Evolutionary conservation across 2,329 filamentous ascomycete species (phyloP).

Genomic region (Cladosporium colombiae): DNA sequence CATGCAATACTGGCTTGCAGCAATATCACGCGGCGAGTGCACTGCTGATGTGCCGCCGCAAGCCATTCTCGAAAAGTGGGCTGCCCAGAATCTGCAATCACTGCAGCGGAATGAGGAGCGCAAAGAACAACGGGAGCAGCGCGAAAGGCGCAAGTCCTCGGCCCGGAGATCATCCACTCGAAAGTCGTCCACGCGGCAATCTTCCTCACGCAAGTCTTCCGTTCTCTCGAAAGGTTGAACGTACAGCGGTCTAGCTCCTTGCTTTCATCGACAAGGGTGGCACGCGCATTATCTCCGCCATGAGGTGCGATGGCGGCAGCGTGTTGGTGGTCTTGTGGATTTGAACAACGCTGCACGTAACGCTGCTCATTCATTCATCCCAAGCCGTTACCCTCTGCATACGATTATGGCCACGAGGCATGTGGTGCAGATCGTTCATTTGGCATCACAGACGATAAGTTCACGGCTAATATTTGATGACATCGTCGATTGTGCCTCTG

Average conservation of each 20-base stretch:
- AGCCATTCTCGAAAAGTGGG: slow-evolving; percentile 6
- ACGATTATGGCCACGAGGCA: neutral
- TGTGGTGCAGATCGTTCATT: neutral
- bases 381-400: neutral
- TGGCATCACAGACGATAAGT: neutral
- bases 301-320: neutral
- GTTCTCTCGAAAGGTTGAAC: neutral
- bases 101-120: slow-evolving; percentile 3
- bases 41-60: neutral
- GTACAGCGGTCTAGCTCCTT: neutral
- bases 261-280: neutral
- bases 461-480: neutral
- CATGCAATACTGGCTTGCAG: slow-evolving; percentile 14
- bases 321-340: too few relatives aligned
- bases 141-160: neutral
- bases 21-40: slow-evolving; percentile 7
- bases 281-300: neutral
- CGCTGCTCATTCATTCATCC: neutral
- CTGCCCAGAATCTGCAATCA: neutral
- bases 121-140: neutral
- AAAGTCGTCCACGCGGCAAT: neutral
- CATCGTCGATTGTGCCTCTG: neutral
- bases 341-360: neutral
- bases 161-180: neutral
- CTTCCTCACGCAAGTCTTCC: neutral